A percentile compares a stretch with the other conserved stretches of the same genome.
phyloP scores from a whole-genome alignment of 257 asterid species.

The Euphrasia confusa region DNA sequence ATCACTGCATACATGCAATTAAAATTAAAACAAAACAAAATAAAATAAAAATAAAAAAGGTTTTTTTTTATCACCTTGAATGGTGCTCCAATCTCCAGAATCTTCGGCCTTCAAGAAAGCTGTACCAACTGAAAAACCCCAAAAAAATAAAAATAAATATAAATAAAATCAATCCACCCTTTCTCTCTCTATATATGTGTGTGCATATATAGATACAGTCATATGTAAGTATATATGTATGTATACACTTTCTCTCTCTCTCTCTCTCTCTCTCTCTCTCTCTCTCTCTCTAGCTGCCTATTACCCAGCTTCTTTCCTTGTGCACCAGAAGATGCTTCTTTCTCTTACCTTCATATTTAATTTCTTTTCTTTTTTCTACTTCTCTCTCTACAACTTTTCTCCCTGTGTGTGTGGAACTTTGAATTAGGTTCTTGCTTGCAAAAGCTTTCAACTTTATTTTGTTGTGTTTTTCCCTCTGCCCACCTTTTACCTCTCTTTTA shows the following conservation, averaged over 20 bases:
- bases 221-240: not conserved
- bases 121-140: constrained; percentile 27
- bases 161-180: not conserved
- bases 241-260: constrained; percentile 25
- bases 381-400: not conserved
- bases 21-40: constrained; percentile 25
- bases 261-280: constrained; percentile 34
- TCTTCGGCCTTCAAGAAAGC: constrained; percentile 56
- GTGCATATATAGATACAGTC: too few species aligned
- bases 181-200: constrained; percentile 26
- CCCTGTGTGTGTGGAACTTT: constrained; percentile 24
- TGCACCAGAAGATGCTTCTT: constrained; percentile 25
- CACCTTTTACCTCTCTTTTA: constrained; percentile 30
- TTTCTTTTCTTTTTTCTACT: not conserved
- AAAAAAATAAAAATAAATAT: constrained; percentile 10
- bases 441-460: constrained; percentile 40
- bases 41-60: constrained; percentile 20
- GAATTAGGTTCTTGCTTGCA: constrained; percentile 40
- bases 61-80: constrained; percentile 34
- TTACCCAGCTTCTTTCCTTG: constrained; percentile 32
- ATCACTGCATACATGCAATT: too few species aligned
- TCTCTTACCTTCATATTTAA: constrained; percentile 23
- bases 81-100: constrained; percentile 39
- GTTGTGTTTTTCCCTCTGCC: constrained; percentile 5
- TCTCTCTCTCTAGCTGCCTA: constrained; percentile 30